Conservation (phyloP, 495 filamentous ascomycete species). For the Xylaria flabelliformis region DNA sequence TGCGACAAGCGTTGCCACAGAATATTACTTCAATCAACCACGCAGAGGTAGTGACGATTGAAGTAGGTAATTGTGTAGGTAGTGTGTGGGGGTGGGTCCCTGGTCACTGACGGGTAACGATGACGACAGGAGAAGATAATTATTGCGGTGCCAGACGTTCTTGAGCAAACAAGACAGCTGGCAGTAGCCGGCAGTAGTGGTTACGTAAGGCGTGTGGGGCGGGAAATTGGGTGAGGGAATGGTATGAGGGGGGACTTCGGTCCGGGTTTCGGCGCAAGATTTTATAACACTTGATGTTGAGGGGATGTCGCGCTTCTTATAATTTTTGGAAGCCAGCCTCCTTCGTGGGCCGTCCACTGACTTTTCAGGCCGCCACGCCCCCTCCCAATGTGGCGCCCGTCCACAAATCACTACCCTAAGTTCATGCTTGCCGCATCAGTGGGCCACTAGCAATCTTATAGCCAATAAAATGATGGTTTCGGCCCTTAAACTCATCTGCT, state of each 20-base stretch:
- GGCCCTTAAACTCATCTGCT: slow-evolving; percentile 38
- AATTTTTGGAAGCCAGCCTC: slow-evolving; percentile 48
- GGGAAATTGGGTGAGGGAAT: slow-evolving; percentile 44
- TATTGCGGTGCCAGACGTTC: slow-evolving; percentile 27
- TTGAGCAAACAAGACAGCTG: slow-evolving; percentile 39
- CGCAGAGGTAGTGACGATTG: background rate
- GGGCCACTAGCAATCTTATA: slow-evolving; percentile 51
- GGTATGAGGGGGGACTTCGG: slow-evolving; percentile 52
- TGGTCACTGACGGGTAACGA: background rate
- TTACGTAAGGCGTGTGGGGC: slow-evolving; percentile 42
- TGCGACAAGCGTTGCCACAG: slow-evolving; percentile 26
- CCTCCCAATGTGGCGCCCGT: slow-evolving; percentile 43
- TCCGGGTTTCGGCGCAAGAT: slow-evolving; percentile 56
- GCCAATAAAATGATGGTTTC: slow-evolving; percentile 52
- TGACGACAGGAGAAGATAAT: slow-evolving; percentile 29
- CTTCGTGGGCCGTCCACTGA: slow-evolving; percentile 39
- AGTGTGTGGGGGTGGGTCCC: slow-evolving; percentile 29
- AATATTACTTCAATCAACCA: slow-evolving; percentile 27
- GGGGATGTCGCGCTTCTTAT: slow-evolving; percentile 56
- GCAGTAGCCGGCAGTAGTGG: slow-evolving; percentile 34
- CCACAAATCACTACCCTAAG: slow-evolving; percentile 35
- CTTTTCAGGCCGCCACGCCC: slow-evolving; percentile 39
- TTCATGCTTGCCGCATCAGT: slow-evolving; percentile 36
- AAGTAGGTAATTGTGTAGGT: background rate
- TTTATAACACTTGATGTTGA: slow-evolving; percentile 50